phyloP scores from a whole-genome alignment of 495 filamentous ascomycete genomes.

The Lepidopterella palustris region DNA sequence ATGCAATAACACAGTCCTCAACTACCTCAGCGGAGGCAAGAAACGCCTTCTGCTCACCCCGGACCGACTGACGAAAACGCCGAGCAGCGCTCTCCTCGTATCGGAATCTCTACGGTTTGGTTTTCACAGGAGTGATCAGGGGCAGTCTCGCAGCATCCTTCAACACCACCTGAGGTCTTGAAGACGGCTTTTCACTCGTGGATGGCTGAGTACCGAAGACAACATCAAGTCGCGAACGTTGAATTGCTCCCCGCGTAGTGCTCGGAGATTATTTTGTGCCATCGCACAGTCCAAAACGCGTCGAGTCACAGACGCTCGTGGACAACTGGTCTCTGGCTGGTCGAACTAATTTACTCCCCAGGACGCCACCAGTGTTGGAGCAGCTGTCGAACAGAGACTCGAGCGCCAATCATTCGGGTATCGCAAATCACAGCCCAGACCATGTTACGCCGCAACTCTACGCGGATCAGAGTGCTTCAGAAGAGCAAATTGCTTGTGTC shows the following conservation, averaged over 20 bases:
- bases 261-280: constrained; percentile 3
- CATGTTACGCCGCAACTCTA: background rate
- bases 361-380: background rate
- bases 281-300: background rate
- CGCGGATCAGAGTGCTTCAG: too few relatives aligned
- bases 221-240: background rate
- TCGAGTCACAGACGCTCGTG: background rate
- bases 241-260: constrained; percentile 1
- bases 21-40: too few relatives aligned
- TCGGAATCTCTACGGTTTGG: background rate
- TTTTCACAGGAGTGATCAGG: background rate
- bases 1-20: too few relatives aligned
- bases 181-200: background rate
- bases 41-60: too few relatives aligned
- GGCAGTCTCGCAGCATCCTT: background rate
- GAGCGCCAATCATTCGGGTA: constrained; percentile 1
- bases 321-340: background rate
- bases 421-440: constrained; percentile 3
- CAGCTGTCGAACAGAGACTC: background rate
- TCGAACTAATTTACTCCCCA: background rate
- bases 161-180: background rate
- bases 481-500: too few relatives aligned
- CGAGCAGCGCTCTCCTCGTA: background rate
- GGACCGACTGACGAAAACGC: too few relatives aligned
- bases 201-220: background rate